phyloP scores from a whole-genome alignment of 352 stramenopile species.

The Aphanomyces euteiches region DNA sequence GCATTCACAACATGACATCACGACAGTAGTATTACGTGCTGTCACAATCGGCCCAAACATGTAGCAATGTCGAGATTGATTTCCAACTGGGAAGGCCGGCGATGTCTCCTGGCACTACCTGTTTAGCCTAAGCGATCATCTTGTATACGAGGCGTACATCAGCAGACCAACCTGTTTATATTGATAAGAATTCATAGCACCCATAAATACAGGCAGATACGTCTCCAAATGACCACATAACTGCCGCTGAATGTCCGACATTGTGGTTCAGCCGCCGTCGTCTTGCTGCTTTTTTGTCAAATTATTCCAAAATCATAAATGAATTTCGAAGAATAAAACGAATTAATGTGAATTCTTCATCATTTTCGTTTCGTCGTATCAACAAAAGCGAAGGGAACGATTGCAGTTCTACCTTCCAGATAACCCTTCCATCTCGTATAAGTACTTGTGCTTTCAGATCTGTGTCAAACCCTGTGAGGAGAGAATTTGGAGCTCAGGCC shows the following conservation, averaged over 20 bases:
- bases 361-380: no score
- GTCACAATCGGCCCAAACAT: slow-evolving; percentile 26
- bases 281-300: no score
- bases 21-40: not conserved
- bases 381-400: no score
- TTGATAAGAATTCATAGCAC: not conserved
- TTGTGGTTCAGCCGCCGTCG: not conserved
- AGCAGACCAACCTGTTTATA: slow-evolving; percentile 16
- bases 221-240: not conserved
- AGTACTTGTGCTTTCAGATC: no score
- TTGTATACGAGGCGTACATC: not conserved
- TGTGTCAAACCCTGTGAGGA: no score
- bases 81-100: slow-evolving; percentile 1
- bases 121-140: not conserved
- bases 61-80: not conserved
- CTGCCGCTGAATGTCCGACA: slow-evolving; percentile 12
- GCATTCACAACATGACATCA: not conserved
- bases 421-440: no score
- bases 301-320: no score
- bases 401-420: no score
- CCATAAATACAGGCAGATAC: slow-evolving; percentile 16
- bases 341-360: no score
- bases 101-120: not conserved
- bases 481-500: no score
- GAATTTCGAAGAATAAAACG: no score